Evolutionary conservation across 2,329 filamentous ascomycete genomes (phyloP).

Genomic region (Biscogniauxia marginata): DNA sequence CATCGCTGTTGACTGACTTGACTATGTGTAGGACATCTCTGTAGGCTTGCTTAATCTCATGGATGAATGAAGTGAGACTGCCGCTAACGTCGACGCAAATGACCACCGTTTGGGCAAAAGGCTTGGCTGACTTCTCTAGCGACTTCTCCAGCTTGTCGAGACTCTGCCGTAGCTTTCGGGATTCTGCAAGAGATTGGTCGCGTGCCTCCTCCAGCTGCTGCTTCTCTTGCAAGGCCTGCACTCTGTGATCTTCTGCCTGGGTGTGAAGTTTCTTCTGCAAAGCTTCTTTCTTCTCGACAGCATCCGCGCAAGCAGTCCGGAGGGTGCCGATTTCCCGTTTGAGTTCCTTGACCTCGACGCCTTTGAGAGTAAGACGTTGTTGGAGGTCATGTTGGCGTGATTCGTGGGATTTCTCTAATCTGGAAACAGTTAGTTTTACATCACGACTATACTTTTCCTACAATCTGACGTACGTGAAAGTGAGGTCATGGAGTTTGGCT

Average conservation of each 20-base stretch:
- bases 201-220: neutral
- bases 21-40: constrained; percentile 11
- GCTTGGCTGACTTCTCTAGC: constrained; percentile 5
- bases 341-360: constrained; percentile 1
- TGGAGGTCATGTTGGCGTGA: constrained; percentile 3
- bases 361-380: constrained; percentile 3
- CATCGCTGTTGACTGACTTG: constrained; percentile 6
- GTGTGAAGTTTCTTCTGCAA: neutral
- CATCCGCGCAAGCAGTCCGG: constrained; percentile 1
- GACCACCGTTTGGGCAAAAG: constrained; percentile 8
- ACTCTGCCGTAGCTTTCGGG: constrained; percentile 3
- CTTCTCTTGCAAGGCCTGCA: neutral
- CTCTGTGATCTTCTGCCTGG: neutral
- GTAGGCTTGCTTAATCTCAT: constrained; percentile 10
- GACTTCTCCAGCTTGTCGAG: constrained; percentile 5
- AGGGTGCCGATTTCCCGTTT: constrained; percentile 1
- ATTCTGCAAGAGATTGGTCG: constrained; percentile 1
- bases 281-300: constrained; percentile 3
- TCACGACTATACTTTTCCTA: neutral
- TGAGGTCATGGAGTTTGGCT: neutral
- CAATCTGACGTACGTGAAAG: neutral
- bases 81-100: constrained; percentile 13
- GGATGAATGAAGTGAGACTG: neutral
- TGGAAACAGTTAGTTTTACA: neutral
- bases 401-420: neutral